A percentile compares a stretch with the other conserved stretches of the same genome.
phyloP scores from a whole-genome alignment of 2,329 filamentous ascomycete species.

The Phoma herbarum region DNA sequence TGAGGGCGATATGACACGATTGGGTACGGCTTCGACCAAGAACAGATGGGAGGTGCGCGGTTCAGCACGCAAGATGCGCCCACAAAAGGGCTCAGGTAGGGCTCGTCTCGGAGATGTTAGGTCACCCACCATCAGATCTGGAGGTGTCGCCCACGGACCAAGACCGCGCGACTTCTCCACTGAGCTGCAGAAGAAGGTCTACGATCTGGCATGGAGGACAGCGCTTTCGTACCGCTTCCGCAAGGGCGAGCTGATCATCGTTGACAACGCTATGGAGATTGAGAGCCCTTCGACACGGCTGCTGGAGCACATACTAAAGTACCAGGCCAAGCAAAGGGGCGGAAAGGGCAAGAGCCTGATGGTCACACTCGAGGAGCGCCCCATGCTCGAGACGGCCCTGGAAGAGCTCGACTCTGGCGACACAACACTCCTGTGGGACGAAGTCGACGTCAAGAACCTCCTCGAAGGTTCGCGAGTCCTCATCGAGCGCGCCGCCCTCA shows the following conservation, averaged over 20 bases:
- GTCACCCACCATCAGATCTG: conserved; percentile 81
- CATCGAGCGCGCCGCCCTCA: conserved; percentile 82
- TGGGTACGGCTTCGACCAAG: conserved; percentile 72
- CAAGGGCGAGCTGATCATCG: conserved; percentile 84
- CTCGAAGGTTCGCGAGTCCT: conserved; percentile 85
- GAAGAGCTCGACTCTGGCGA: conserved; percentile 72
- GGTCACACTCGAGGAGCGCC: conserved; percentile 41
- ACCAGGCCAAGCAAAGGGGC: conserved; percentile 64
- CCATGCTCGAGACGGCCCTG: conserved; percentile 72
- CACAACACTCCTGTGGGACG: conserved; percentile 72
- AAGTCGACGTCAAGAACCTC: conserved; percentile 96
- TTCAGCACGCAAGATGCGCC: conserved; percentile 79
- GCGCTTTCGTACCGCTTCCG: conserved; percentile 91
- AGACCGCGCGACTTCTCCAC: conserved; percentile 91
- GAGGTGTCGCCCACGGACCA: conserved; percentile 90
- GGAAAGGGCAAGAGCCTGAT: conserved; percentile 40
- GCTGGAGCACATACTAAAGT: conserved; percentile 72
- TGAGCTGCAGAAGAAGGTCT: conserved; percentile 83
- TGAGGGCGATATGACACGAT: conserved; percentile 85
- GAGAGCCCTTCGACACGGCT: conserved; percentile 69
- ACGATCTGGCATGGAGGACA: conserved; percentile 94
- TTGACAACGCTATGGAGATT: conserved; percentile 80
- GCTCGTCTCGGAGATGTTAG: conserved; percentile 84
- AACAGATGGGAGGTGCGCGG: conserved; percentile 80
- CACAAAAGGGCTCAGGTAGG: conserved; percentile 84